phyloP scores from a whole-genome alignment of 768 basidiomycete genomes.

The Naganishia onofrii region DNA sequence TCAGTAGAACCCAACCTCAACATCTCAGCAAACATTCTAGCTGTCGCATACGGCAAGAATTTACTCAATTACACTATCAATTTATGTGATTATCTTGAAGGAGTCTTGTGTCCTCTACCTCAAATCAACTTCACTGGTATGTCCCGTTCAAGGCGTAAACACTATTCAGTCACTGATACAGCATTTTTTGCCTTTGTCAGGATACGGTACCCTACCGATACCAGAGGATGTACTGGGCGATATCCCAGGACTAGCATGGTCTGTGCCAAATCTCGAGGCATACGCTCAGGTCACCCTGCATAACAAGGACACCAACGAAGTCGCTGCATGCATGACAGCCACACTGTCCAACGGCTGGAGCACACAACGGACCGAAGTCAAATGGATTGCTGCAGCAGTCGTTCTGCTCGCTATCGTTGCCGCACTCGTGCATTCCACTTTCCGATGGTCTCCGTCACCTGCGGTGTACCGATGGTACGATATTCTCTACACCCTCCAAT shows the following conservation, averaged over 20 bases:
- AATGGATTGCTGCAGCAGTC: conserved; percentile 71
- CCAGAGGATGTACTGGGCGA: conserved; percentile 58
- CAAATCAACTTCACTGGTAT: conserved; percentile 79
- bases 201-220: conserved; percentile 49
- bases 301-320: conserved; percentile 65
- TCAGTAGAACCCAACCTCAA: conserved; percentile 68
- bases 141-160: conserved; percentile 18
- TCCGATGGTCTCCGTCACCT: conserved; percentile 54
- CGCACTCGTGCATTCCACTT: conserved; percentile 58
- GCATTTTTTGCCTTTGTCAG: conserved; percentile 28
- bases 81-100: conserved; percentile 73
- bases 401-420: conserved; percentile 56
- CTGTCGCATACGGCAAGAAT: conserved; percentile 83
- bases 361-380: conserved; percentile 67
- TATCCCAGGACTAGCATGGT: conserved; percentile 77
- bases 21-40: conserved; percentile 74
- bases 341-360: conserved; percentile 91
- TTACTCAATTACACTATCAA: conserved; percentile 81
- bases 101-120: conserved; percentile 77
- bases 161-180: background rate
- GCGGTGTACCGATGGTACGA: conserved; percentile 77
- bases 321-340: conserved; percentile 86
- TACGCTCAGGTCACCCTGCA: conserved; percentile 74
- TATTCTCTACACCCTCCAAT: conserved; percentile 76
- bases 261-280: conserved; percentile 87